Conservation (phyloP, 148 eudicot species). For the Nepenthes gracilis region DNA sequence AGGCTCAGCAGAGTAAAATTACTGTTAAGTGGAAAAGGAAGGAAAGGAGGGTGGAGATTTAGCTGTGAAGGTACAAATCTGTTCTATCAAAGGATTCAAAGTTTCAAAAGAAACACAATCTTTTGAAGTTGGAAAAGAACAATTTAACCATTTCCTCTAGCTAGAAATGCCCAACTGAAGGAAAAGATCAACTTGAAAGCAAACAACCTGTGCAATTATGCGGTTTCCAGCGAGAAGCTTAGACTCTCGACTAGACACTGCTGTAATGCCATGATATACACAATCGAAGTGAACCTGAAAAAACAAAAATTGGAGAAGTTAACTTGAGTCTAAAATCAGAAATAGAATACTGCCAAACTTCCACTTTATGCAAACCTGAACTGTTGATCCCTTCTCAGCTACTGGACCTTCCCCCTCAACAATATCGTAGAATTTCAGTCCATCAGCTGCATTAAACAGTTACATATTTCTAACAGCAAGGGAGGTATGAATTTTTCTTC, state of each 20-base stretch:
- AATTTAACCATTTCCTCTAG: too few relatives aligned
- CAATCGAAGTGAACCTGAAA: slow-evolving; percentile 94
- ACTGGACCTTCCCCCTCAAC: slow-evolving; percentile 76
- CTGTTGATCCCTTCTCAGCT: slow-evolving; percentile 74
- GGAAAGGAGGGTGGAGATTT: background rate
- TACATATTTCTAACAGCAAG: slow-evolving; percentile 1
- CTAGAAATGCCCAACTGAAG: background rate
- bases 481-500: background rate
- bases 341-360: background rate
- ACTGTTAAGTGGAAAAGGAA: background rate
- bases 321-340: slow-evolving; percentile 5
- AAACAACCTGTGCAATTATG: slow-evolving; percentile 74
- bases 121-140: background rate
- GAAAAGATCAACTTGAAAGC: slow-evolving; percentile 1
- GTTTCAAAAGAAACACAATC: too few relatives aligned
- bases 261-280: slow-evolving; percentile 73
- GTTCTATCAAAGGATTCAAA: too few relatives aligned
- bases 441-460: slow-evolving; percentile 63
- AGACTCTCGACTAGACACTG: slow-evolving; percentile 93
- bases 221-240: slow-evolving; percentile 97
- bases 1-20: too few relatives aligned
- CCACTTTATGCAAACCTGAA: slow-evolving; percentile 51
- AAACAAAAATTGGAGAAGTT: slow-evolving; percentile 7
- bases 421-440: slow-evolving; percentile 79
- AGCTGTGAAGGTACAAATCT: too few relatives aligned